Conservation (phyloP, 176 grass and related monocot genomes). For the Aegilops tauschii region DNA sequence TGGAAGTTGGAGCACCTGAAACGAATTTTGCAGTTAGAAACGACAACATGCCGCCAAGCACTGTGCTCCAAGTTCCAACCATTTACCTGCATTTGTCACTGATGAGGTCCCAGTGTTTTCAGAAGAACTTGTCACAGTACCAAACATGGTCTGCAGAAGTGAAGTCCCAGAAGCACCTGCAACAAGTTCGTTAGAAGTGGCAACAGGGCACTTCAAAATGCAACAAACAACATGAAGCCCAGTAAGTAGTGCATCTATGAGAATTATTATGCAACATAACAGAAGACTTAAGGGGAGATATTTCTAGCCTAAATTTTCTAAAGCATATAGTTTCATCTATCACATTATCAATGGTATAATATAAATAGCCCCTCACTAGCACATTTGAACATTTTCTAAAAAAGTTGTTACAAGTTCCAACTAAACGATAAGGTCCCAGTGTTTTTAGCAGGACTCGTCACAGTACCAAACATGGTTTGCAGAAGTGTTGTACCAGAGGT, state of each 20-base stretch:
- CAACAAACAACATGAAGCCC: not conserved
- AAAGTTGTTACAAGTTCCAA: too few species aligned
- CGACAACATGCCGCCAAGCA: not conserved
- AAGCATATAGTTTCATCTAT: not conserved
- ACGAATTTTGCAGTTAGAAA: too few species aligned
- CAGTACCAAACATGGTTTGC: not conserved
- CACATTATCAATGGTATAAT: not conserved
- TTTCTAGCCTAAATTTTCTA: not conserved
- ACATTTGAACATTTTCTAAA: too few species aligned
- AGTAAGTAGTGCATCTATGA: not conserved
- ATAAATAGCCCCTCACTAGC: too few species aligned
- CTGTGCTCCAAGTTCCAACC: not conserved
- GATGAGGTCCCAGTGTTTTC: not conserved
- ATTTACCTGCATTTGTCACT: not conserved
- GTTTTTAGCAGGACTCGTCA: too few species aligned
- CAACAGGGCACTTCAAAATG: not conserved
- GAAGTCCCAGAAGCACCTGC: not conserved
- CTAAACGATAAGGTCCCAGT: too few species aligned
- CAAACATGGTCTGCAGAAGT: not conserved
- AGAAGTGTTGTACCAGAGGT: not conserved
- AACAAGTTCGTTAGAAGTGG: not conserved
- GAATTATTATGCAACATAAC: not conserved
- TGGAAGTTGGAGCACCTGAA: not conserved
- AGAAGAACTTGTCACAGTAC: not conserved
- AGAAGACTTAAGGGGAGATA: not conserved